Conservation (phyloP, 2,329 filamentous ascomycete species). For the Fusarium tanahbumbuense region DNA sequence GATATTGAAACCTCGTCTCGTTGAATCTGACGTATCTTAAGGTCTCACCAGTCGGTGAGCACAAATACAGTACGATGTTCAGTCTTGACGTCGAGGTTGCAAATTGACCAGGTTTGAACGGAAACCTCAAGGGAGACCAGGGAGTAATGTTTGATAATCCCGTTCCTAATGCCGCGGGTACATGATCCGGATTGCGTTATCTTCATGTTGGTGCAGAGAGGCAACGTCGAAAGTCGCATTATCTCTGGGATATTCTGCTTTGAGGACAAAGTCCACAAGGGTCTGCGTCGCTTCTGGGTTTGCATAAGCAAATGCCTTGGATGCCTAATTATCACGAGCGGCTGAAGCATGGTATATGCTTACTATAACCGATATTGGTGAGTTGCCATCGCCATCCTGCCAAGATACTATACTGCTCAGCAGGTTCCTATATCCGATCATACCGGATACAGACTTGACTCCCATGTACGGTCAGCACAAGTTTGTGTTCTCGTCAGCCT, state of each 20-base stretch:
- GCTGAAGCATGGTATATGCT: slow-evolving; percentile 20
- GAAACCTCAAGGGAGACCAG: slow-evolving; percentile 4
- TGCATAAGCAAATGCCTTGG: slow-evolving; percentile 26
- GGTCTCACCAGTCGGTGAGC: slow-evolving; percentile 18
- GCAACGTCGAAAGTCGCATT: slow-evolving; percentile 22
- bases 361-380: slow-evolving; percentile 6
- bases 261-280: slow-evolving; percentile 8
- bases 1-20: slow-evolving; percentile 9
- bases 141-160: slow-evolving; percentile 6
- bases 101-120: slow-evolving; percentile 23
- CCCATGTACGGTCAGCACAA: slow-evolving; percentile 9
- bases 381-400: slow-evolving; percentile 1
- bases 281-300: neutral
- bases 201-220: slow-evolving; percentile 2
- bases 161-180: slow-evolving; percentile 17
- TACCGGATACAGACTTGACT: neutral
- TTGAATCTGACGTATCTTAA: slow-evolving; percentile 17
- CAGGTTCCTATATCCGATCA: slow-evolving; percentile 7
- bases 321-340: neutral
- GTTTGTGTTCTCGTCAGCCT: slow-evolving; percentile 17
- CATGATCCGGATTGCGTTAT: slow-evolving; percentile 22
- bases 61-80: neutral
- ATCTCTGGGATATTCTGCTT: slow-evolving; percentile 6
- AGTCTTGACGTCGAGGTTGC: slow-evolving; percentile 8
- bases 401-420: neutral